phyloP scores from a whole-genome alignment of 768 basidiomycete genomes.

The Suillus americanus region DNA sequence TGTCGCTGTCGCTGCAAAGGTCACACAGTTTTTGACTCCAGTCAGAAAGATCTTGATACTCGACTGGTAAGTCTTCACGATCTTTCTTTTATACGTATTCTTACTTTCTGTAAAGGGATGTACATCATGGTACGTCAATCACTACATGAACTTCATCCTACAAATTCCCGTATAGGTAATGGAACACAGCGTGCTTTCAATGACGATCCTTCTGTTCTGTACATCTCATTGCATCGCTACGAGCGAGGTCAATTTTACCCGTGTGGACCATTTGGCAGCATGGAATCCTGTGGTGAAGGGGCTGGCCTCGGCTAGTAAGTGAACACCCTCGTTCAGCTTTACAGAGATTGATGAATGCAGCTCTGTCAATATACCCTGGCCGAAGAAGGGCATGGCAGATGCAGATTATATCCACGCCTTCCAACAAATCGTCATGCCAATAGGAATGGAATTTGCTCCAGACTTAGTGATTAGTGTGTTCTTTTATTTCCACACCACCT shows the following conservation, averaged over 20 bases:
- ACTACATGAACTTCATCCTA: conserved; percentile 2
- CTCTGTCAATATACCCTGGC: conserved; percentile 97
- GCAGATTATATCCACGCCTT: conserved; percentile 97
- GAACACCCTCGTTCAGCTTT: conserved; percentile 5
- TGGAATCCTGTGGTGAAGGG: conserved; percentile 85
- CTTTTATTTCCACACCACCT: not conserved
- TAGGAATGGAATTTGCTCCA: conserved; percentile 94
- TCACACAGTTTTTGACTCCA: conserved; percentile 67
- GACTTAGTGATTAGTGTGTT: conserved; percentile 92
- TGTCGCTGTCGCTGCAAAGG: conserved; percentile 87
- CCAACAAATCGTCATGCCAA: conserved; percentile 94
- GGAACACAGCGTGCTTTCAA: conserved; percentile 97
- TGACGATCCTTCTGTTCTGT: conserved; percentile 88
- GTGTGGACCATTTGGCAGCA: conserved; percentile 83
- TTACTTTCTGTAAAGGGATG: conserved; percentile 64
- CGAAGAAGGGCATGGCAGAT: conserved; percentile 82
- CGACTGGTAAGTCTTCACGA: conserved; percentile 74
- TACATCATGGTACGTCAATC: conserved; percentile 75
- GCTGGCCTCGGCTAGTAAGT: conserved; percentile 83
- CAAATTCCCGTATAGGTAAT: conserved; percentile 59
- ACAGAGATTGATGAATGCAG: conserved; percentile 39
- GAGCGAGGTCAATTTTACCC: conserved; percentile 93
- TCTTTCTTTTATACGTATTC: conserved; percentile 11
- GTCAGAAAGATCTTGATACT: conserved; percentile 86
- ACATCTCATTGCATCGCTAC: conserved; percentile 94